Evolutionary conservation across 495 filamentous ascomycete genomes (phyloP).

Genomic region (Cairneyella variabilis): DNA sequence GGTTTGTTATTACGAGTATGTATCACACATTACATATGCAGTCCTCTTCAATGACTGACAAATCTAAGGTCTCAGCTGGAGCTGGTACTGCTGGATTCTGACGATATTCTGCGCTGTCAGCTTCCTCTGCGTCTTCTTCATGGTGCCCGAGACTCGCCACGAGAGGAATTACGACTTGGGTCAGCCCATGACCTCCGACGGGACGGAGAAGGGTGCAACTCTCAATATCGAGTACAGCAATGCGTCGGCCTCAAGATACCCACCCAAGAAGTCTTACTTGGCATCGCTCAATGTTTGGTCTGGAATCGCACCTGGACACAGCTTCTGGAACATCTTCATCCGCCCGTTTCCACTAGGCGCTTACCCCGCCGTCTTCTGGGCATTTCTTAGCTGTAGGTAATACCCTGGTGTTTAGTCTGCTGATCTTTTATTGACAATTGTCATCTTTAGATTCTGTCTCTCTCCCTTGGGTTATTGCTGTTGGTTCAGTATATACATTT

Average conservation of each 20-base stretch:
- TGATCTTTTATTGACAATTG: background rate
- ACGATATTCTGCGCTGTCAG: background rate
- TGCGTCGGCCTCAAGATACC: background rate
- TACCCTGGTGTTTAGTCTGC: background rate
- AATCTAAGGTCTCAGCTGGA: background rate
- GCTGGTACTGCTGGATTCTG: background rate
- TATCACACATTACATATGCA: background rate
- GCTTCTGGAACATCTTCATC: background rate
- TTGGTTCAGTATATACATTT: background rate
- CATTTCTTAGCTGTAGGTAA: background rate
- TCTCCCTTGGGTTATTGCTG: background rate
- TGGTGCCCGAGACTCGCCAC: background rate
- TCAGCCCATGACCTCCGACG: background rate
- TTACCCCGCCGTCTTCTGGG: background rate
- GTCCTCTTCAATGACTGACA: background rate
- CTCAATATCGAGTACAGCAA: background rate
- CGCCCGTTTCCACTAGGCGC: background rate
- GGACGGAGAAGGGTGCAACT: background rate
- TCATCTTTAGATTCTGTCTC: background rate
- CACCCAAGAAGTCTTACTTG: background rate
- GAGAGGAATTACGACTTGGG: background rate
- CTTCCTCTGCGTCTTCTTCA: background rate
- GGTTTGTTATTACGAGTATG: background rate
- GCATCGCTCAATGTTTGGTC: background rate
- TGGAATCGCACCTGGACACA: background rate